Conservation (phyloP, 805 yeast species). For the Soucietia sequanensis region DNA sequence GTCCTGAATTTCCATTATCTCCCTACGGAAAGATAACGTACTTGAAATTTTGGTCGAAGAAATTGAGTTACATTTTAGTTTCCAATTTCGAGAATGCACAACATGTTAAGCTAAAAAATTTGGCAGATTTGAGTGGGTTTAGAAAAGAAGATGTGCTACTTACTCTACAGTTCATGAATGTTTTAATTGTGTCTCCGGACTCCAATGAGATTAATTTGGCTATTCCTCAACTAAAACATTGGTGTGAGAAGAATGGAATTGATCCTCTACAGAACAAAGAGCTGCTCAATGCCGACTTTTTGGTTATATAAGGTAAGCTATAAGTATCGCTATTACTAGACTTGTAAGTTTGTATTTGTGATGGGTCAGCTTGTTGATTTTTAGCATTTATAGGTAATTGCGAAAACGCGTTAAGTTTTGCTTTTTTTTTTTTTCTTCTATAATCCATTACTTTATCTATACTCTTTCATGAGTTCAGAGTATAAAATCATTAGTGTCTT, state of each 20-base stretch:
- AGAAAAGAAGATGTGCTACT: conserved; percentile 59
- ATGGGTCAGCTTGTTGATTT: too few species aligned
- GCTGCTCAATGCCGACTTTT: conserved; percentile 29
- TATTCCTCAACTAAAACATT: conserved; percentile 15
- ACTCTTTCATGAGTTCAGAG: too few species aligned
- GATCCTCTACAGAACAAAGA: conserved; percentile 22
- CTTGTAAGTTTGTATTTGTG: too few species aligned
- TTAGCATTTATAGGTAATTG: too few species aligned
- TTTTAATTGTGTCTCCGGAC: conserved; percentile 13
- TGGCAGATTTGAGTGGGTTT: conserved; percentile 61
- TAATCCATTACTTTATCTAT: too few species aligned
- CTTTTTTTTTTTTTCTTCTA: too few species aligned
- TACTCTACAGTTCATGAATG: conserved; percentile 56
- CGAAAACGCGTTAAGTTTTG: too few species aligned
- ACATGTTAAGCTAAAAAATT: conserved; percentile 43
- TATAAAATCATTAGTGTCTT: too few species aligned
- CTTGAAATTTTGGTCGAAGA: conserved; percentile 69
- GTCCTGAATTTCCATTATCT: conserved; percentile 91
- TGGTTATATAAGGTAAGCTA: conserved; percentile 19
- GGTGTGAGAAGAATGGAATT: conserved; percentile 28
- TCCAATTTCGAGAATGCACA: conserved; percentile 5
- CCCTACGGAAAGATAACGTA: conserved; percentile 77
- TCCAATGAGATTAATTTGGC: conserved; percentile 13
- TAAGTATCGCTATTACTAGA: too few species aligned
- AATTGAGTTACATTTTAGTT: conserved; percentile 21